phyloP scores from a whole-genome alignment of 805 yeast species.

The Wickerhamiella domercqiae region DNA sequence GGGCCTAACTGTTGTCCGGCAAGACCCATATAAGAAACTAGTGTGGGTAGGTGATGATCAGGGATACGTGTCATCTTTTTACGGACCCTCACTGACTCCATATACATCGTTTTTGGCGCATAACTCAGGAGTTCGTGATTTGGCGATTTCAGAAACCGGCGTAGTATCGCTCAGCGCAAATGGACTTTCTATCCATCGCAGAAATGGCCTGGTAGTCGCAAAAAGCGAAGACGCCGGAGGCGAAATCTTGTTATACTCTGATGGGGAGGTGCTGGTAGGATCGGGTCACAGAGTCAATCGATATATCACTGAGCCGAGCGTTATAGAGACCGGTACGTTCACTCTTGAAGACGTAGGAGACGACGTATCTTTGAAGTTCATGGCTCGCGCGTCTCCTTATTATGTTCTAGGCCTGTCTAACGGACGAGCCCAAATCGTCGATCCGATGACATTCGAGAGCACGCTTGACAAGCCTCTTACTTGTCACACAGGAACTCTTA shows the following conservation, averaged over 20 bases:
- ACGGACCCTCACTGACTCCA: constrained; percentile 34
- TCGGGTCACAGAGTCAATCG: constrained; percentile 21
- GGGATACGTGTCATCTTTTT: constrained; percentile 30
- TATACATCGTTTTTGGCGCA: constrained; percentile 48
- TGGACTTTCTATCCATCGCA: constrained; percentile 37
- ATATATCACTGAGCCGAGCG: constrained; percentile 22
- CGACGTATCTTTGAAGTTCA: constrained; percentile 16
- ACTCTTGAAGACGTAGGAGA: constrained; percentile 15
- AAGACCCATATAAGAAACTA: constrained; percentile 32
- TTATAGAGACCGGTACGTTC: constrained; percentile 23
- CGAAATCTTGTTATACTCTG: constrained; percentile 18
- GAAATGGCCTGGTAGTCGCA: constrained; percentile 39
- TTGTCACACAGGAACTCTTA: constrained; percentile 27
- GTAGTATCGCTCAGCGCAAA: constrained; percentile 39
- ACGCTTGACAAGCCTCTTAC: constrained; percentile 9
- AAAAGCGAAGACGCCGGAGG: constrained; percentile 18
- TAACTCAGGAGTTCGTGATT: constrained; percentile 33
- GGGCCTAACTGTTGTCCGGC: constrained; percentile 26
- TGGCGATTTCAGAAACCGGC: constrained; percentile 43
- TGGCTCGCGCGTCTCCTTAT: constrained; percentile 21
- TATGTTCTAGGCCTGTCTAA: constrained; percentile 23
- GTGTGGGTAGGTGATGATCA: constrained; percentile 66
- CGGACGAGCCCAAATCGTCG: constrained; percentile 25
- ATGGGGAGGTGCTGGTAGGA: constrained; percentile 24
- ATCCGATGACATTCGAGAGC: constrained; percentile 23